Conservation (phyloP, 2,329 filamentous ascomycete species). For the Capronia coronata region DNA sequence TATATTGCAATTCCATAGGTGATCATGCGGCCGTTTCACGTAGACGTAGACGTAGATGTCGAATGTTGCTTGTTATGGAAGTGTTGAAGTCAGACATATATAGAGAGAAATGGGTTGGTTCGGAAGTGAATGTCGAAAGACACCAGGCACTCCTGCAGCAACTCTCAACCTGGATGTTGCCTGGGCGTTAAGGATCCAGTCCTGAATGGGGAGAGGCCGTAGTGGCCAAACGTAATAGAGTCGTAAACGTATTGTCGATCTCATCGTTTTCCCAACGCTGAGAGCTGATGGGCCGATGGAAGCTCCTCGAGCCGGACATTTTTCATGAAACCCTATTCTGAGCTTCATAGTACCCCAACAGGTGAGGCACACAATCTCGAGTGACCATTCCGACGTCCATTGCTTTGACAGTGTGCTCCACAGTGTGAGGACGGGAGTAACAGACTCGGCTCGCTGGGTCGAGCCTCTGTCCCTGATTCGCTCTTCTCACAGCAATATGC, state of each 20-base stretch:
- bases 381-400: conserved; percentile 36
- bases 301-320: not conserved
- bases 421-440: conserved; percentile 38
- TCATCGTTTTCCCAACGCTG: not conserved
- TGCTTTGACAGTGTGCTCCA: conserved; percentile 41
- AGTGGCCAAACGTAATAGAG: no score
- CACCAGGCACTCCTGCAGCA: no score
- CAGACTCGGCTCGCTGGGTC: conserved; percentile 36
- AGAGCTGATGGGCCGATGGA: not conserved
- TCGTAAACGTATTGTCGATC: not conserved
- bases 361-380: conserved; percentile 27
- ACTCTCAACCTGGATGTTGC: no score
- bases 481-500: conserved; percentile 34
- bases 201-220: no score
- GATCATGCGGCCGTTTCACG: no score
- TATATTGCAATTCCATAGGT: no score
- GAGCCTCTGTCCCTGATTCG: conserved; percentile 28
- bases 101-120: no score
- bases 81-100: no score
- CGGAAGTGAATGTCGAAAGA: no score
- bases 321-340: not conserved
- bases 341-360: conserved; percentile 21
- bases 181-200: no score
- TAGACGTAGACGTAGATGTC: no score
- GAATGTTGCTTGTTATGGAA: no score